phyloP scores from a whole-genome alignment of 2,329 filamentous ascomycete genomes.

The Aspergillus hortae region DNA sequence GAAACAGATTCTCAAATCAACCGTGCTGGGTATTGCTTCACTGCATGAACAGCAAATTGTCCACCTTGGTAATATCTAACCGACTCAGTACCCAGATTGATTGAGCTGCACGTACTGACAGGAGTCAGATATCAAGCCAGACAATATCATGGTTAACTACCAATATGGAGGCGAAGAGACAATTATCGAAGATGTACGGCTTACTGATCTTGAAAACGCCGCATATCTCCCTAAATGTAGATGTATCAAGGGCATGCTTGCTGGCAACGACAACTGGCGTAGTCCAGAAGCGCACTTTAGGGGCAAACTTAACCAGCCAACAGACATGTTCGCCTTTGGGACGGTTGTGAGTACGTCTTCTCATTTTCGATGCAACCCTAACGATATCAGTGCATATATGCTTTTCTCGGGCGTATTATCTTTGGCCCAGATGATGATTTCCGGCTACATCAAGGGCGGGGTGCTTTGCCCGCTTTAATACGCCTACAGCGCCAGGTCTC shows the following conservation, averaged over 20 bases:
- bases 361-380: conserved; percentile 5
- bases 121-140: too few relatives aligned
- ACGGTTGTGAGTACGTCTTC: conserved; percentile 19
- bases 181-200: too few relatives aligned
- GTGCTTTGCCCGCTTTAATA: conserved; percentile 29
- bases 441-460: conserved; percentile 32
- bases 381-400: conserved; percentile 42
- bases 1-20: too few relatives aligned
- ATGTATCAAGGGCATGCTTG: conserved; percentile 23
- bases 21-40: too few relatives aligned
- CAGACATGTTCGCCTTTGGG: conserved; percentile 34
- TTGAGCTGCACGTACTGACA: too few relatives aligned
- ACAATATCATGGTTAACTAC: too few relatives aligned
- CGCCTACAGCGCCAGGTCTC: conserved; percentile 47
- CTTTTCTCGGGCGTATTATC: conserved; percentile 41
- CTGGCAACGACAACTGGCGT: conserved; percentile 32
- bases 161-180: too few relatives aligned
- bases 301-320: conserved; percentile 24
- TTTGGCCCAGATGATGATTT: conserved; percentile 37
- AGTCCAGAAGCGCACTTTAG: conserved; percentile 31
- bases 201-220: too few relatives aligned
- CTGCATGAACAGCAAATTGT: too few relatives aligned
- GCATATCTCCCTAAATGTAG: too few relatives aligned
- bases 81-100: too few relatives aligned
- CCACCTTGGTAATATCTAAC: too few relatives aligned